Evolutionary conservation across 768 basidiomycete genomes (phyloP).

Genomic region (Russula dissimulans): DNA sequence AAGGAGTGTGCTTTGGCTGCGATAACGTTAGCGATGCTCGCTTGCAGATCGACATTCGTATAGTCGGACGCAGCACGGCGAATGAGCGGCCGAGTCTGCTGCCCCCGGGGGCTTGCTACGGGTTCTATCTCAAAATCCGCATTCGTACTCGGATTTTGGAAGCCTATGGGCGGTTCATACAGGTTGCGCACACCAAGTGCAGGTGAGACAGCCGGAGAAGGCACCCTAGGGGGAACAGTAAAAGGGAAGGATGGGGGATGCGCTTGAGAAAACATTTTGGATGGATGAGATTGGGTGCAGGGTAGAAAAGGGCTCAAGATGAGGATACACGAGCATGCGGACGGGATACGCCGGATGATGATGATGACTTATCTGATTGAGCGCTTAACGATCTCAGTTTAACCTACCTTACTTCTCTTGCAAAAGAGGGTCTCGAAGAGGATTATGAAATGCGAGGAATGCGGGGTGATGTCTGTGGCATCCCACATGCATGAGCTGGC

Average conservation of each 20-base stretch:
- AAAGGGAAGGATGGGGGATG: neutral
- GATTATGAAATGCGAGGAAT: neutral
- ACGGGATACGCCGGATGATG: conserved; percentile 2
- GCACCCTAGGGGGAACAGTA: neutral
- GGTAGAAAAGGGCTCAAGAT: conserved; percentile 2
- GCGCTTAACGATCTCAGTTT: neutral
- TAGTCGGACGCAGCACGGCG: conserved; percentile 33
- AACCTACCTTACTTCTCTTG: neutral
- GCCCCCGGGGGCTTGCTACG: conserved; percentile 18
- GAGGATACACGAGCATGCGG: neutral
- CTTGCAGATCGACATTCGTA: conserved; percentile 41
- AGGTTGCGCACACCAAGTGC: conserved; percentile 8
- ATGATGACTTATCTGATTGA: conserved; percentile 13
- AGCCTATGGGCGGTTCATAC: conserved; percentile 24
- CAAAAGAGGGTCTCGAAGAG: neutral
- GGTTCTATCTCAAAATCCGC: conserved; percentile 59
- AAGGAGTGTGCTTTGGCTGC: conserved; percentile 53
- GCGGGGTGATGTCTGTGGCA: neutral
- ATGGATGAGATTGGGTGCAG: conserved; percentile 1
- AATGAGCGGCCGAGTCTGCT: conserved; percentile 14
- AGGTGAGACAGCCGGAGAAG: conserved; percentile 18
- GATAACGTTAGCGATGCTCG: conserved; percentile 47
- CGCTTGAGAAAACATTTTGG: conserved; percentile 17
- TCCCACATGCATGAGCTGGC: neutral
- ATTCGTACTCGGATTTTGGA: conserved; percentile 33